Evolutionary conservation across 2,329 filamentous ascomycete genomes (phyloP).

Genomic region (Didymella pomorum): DNA sequence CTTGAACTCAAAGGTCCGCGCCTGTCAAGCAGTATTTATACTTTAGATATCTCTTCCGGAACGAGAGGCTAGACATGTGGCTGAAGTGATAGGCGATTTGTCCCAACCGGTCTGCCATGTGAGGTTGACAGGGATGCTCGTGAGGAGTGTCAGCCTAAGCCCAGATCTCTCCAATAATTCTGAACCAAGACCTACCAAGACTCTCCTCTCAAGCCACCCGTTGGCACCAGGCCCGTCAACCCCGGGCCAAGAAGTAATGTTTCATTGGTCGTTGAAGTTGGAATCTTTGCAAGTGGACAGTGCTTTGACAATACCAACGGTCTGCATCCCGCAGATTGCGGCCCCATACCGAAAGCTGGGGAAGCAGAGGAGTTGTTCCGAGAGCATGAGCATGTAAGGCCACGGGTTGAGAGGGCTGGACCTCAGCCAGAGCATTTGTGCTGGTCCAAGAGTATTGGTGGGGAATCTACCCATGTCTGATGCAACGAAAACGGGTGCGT

Average conservation of each 20-base stretch:
- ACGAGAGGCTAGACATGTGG: constrained; percentile 6
- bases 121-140: constrained; percentile 26
- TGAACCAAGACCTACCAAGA: constrained; percentile 15
- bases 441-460: constrained; percentile 9
- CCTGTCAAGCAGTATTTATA: constrained; percentile 32
- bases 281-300: constrained; percentile 15
- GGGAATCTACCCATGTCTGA: constrained; percentile 1
- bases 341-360: constrained; percentile 22
- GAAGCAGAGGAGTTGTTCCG: constrained; percentile 25
- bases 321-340: constrained; percentile 28
- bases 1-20: constrained; percentile 24
- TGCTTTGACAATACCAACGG: constrained; percentile 16
- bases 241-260: constrained; percentile 28
- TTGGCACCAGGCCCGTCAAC: constrained; percentile 35
- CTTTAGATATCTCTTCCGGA: constrained; percentile 11
- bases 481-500: constrained; percentile 5
- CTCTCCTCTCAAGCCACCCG: constrained; percentile 29
- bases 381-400: constrained; percentile 19
- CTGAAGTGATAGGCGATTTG: constrained; percentile 12
- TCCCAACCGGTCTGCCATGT: constrained; percentile 26
- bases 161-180: constrained; percentile 27
- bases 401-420: constrained; percentile 17
- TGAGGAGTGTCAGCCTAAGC: constrained; percentile 23
- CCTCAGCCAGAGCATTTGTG: constrained; percentile 4
- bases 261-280: constrained; percentile 18